These are phyloP conservation scores for Fomitopsis palustris DNA, from an alignment of 1,284 basidiomycete genomes.

Conservation along the genomic window DNA sequence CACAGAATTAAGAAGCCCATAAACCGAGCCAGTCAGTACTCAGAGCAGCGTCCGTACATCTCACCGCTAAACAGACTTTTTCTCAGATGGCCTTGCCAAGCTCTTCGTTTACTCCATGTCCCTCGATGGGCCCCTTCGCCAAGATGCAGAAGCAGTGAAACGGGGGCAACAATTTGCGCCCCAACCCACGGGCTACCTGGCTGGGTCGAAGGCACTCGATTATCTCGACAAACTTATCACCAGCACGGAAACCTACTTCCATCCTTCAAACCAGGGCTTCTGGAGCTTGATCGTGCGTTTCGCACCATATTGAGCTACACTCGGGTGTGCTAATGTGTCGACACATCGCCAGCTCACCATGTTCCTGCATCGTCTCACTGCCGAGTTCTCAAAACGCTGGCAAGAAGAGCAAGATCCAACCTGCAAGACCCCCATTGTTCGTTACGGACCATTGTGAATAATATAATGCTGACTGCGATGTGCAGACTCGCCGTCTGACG, in stretches of 20 bases:
- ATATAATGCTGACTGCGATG: not conserved
- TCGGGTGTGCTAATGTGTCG: too few relatives aligned
- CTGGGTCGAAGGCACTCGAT: constrained; percentile 88
- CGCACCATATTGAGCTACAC: not conserved
- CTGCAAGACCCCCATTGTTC: constrained; percentile 81
- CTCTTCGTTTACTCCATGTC: constrained; percentile 92
- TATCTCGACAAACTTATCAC: constrained; percentile 88
- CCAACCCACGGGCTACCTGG: constrained; percentile 58
- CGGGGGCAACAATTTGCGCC: constrained; percentile 22
- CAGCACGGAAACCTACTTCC: constrained; percentile 92
- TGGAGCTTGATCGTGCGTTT: constrained; percentile 59
- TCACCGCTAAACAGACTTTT: not conserved
- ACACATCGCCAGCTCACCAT: constrained; percentile 52
- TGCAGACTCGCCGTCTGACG: constrained; percentile 74
- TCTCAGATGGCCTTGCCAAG: constrained; percentile 75
- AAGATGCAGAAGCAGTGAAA: constrained; percentile 35
- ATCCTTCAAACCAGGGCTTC: constrained; percentile 77
- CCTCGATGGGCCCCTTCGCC: constrained; percentile 69
- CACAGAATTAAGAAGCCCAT: constrained; percentile 77
- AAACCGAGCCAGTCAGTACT: constrained; percentile 59
- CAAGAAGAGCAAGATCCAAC: constrained; percentile 77
- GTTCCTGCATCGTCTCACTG: constrained; percentile 76
- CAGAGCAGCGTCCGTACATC: constrained; percentile 4
- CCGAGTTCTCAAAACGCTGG: constrained; percentile 81
- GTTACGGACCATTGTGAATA: constrained; percentile 15